phyloP scores from a whole-genome alignment of 768 basidiomycete genomes.

The Megacollybia marginata region DNA sequence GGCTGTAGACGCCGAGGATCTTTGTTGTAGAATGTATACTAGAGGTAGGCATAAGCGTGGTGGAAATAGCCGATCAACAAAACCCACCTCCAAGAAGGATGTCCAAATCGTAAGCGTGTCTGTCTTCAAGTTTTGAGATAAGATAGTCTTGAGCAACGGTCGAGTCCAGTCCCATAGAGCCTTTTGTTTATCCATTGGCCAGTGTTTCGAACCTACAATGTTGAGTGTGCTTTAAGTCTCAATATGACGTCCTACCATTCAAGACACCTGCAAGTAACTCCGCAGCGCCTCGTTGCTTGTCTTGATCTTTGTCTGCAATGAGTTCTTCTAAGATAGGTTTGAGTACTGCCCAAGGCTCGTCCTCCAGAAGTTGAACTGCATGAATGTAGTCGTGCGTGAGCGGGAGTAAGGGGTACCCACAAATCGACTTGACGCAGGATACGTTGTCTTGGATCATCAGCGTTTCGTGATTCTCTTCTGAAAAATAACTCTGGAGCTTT shows the following conservation, averaged over 20 bases:
- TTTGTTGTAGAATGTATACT: constrained; percentile 73
- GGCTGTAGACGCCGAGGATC: constrained; percentile 83
- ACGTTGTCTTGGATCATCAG: constrained; percentile 61
- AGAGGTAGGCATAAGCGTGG: constrained; percentile 1
- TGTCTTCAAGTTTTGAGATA: constrained; percentile 67
- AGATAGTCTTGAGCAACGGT: constrained; percentile 57
- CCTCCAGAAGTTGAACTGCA: constrained; percentile 73
- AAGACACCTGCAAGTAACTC: constrained; percentile 76
- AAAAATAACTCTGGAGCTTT: constrained; percentile 57
- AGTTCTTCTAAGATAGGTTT: constrained; percentile 55
- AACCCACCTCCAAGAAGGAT: constrained; percentile 65
- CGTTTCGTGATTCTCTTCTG: constrained; percentile 72
- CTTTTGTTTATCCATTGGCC: constrained; percentile 66
- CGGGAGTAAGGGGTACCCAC: constrained; percentile 29
- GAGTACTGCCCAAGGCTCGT: constrained; percentile 58
- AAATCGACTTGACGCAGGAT: constrained; percentile 68
- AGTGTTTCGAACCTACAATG: constrained; percentile 72
- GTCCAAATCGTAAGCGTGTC: constrained; percentile 77
- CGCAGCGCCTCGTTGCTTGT: constrained; percentile 84
- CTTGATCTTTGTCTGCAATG: constrained; percentile 66
- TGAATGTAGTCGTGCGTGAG: background rate
- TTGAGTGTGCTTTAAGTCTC: constrained; percentile 5
- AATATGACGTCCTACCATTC: constrained; percentile 31
- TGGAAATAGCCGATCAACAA: background rate
- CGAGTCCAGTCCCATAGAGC: constrained; percentile 76